A percentile compares a stretch with the other conserved stretches of the same genome.
Conservation (phyloP, 2,329 filamentous ascomycete species). For the Coniochaeta sp. region DNA sequence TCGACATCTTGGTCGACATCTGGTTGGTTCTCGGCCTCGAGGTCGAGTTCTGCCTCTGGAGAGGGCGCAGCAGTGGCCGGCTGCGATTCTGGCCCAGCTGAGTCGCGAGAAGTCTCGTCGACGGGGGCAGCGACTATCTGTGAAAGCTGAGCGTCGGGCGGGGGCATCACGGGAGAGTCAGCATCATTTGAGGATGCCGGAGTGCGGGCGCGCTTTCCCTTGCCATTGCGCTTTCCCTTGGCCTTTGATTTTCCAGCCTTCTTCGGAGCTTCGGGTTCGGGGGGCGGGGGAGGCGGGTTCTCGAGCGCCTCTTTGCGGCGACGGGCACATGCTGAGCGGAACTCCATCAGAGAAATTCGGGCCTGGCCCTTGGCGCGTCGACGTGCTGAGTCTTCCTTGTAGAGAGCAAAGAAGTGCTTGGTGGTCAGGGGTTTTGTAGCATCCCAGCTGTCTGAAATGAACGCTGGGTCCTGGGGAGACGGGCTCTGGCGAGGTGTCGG, state of each 20-base stretch:
- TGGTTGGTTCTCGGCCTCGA: not conserved
- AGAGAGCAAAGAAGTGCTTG: slow-evolving; percentile 1
- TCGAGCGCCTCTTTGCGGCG: not conserved
- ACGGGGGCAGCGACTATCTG: not conserved
- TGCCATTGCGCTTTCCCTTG: not conserved
- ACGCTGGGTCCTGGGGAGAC: not conserved
- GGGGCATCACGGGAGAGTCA: not conserved
- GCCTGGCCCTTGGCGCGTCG: not conserved
- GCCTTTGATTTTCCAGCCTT: not conserved
- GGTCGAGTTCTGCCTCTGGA: slow-evolving; percentile 9
- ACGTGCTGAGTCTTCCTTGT: not conserved
- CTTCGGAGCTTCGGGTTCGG: not conserved
- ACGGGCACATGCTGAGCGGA: not conserved
- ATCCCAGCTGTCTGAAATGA: slow-evolving; percentile 9
- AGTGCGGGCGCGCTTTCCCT: not conserved
- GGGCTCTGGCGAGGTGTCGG: slow-evolving; percentile 6
- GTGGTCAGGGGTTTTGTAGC: slow-evolving; percentile 7
- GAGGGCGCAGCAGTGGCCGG: not conserved
- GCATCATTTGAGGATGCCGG: not conserved
- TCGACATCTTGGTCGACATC: slow-evolving; percentile 4
- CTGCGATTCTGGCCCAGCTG: slow-evolving; percentile 10
- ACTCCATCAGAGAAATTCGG: not conserved
- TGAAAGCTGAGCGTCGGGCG: not conserved
- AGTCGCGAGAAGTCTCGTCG: slow-evolving; percentile 7
- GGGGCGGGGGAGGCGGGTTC: not conserved